Evolutionary conservation across 2,329 filamentous ascomycete species (phyloP).

Genomic region (Botryosphaeria dothidea): DNA sequence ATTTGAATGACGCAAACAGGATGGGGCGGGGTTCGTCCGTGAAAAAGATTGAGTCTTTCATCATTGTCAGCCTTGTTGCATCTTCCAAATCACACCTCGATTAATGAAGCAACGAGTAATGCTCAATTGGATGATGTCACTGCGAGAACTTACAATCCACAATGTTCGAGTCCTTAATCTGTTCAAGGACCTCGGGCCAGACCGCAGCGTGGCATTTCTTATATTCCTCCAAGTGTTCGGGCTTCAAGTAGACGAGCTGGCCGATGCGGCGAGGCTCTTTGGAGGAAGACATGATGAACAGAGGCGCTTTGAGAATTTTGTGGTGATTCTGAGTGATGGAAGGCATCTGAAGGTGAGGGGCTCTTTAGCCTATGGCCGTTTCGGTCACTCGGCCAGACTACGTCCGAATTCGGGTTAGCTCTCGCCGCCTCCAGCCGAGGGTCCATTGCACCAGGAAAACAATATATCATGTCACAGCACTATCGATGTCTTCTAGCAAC

Average conservation of each 20-base stretch:
- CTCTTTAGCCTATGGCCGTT: background rate
- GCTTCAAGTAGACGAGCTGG: slow-evolving; percentile 72
- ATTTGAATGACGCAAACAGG: slow-evolving; percentile 77
- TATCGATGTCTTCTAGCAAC: too few species aligned
- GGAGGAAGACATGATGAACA: background rate
- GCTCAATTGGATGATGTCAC: background rate
- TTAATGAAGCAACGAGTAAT: too few species aligned
- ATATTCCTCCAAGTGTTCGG: slow-evolving; percentile 66
- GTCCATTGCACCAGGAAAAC: background rate
- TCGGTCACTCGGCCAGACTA: slow-evolving; percentile 3
- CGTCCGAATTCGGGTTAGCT: slow-evolving; percentile 4
- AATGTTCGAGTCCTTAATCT: slow-evolving; percentile 76
- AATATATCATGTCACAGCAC: too few species aligned
- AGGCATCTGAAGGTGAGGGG: background rate
- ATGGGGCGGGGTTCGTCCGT: slow-evolving; percentile 59
- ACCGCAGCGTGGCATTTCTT: slow-evolving; percentile 72
- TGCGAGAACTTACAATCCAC: slow-evolving; percentile 60
- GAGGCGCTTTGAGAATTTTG: background rate
- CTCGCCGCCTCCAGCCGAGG: background rate
- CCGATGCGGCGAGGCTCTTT: slow-evolving; percentile 57
- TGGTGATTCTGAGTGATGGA: background rate
- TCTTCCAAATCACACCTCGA: too few species aligned
- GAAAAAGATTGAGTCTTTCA: slow-evolving; percentile 69
- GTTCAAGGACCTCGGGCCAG: slow-evolving; percentile 75
- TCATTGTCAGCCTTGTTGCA: background rate